Percentiles rank a stretch among this genome's conserved stretches.
phyloP scores from a whole-genome alignment of 495 filamentous ascomycete genomes.

The Pseudevernia furfuracea region DNA sequence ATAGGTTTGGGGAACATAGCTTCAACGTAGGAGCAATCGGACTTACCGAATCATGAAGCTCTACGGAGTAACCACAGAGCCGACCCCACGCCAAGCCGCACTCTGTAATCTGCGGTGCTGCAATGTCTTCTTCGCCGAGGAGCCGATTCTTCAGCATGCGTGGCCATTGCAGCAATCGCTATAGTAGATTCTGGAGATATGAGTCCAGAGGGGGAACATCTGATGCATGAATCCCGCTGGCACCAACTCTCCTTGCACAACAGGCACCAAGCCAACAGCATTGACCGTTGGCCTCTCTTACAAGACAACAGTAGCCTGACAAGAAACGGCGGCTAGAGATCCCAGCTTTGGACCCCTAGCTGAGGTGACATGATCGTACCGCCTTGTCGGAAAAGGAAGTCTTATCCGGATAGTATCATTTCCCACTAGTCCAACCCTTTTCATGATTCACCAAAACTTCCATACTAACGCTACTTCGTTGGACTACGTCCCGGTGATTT shows the following conservation, averaged over 20 bases:
- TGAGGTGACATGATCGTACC: background rate
- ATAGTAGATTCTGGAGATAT: background rate
- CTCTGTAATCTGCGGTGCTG: background rate
- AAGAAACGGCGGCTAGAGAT: background rate
- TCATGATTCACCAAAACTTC: background rate
- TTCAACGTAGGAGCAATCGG: background rate
- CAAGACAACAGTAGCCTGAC: background rate
- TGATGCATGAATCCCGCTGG: background rate
- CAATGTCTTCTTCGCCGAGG: background rate
- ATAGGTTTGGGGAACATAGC: background rate
- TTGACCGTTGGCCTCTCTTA: background rate
- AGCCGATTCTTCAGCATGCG: background rate
- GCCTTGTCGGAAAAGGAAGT: slow-evolving; percentile 2
- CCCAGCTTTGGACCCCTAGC: background rate
- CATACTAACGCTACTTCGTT: background rate
- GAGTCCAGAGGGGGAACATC: background rate
- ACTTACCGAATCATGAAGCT: background rate
- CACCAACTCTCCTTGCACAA: background rate
- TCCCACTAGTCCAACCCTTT: background rate
- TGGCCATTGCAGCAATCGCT: background rate
- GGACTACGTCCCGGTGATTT: too few relatives aligned
- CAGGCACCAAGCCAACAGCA: background rate
- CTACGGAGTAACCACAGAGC: background rate
- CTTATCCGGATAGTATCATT: background rate
- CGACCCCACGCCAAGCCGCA: background rate